Evolutionary conservation across 306 rosid species (phyloP).

Genomic region (Dicorynia guianensis): DNA sequence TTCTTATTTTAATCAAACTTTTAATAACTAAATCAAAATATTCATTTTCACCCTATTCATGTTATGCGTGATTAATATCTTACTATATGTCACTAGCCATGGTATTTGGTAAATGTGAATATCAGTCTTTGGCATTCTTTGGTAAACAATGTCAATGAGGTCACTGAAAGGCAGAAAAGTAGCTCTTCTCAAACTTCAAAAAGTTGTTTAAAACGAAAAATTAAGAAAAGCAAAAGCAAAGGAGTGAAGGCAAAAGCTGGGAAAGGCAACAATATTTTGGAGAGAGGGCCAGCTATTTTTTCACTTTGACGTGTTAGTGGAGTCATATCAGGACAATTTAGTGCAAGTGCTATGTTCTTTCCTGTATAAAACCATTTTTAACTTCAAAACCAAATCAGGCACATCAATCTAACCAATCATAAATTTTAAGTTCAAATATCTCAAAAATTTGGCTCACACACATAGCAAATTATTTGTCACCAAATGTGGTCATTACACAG

Average conservation of each 20-base stretch:
- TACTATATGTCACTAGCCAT: not conserved
- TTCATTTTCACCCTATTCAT: slow-evolving; percentile 1
- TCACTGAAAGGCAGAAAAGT: slow-evolving; percentile 30
- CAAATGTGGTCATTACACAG: slow-evolving; percentile 22
- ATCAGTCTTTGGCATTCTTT: not conserved
- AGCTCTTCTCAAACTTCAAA: slow-evolving; percentile 40
- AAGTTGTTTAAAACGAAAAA: slow-evolving; percentile 32
- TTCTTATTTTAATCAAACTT: too few species aligned
- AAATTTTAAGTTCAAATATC: slow-evolving; percentile 4
- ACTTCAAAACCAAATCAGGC: slow-evolving; percentile 35
- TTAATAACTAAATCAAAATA: not conserved
- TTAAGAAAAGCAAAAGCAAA: slow-evolving; percentile 36
- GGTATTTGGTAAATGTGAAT: not conserved
- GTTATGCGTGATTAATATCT: not conserved
- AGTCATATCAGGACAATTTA: slow-evolving; percentile 48
- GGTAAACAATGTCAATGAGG: not conserved
- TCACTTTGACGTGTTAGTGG: slow-evolving; percentile 71
- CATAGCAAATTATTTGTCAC: slow-evolving; percentile 33
- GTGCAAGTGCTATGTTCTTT: slow-evolving; percentile 26
- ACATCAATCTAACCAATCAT: slow-evolving; percentile 23
- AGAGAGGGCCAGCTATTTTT: slow-evolving; percentile 49
- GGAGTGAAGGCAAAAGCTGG: slow-evolving; percentile 28
- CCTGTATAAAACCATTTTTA: slow-evolving; percentile 40
- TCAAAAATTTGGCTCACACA: not conserved
- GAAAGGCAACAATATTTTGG: slow-evolving; percentile 57